Base-by-base conservation (phyloP, 2,329 filamentous ascomycete genomes). In the Fusarium liriodendri region DNA sequence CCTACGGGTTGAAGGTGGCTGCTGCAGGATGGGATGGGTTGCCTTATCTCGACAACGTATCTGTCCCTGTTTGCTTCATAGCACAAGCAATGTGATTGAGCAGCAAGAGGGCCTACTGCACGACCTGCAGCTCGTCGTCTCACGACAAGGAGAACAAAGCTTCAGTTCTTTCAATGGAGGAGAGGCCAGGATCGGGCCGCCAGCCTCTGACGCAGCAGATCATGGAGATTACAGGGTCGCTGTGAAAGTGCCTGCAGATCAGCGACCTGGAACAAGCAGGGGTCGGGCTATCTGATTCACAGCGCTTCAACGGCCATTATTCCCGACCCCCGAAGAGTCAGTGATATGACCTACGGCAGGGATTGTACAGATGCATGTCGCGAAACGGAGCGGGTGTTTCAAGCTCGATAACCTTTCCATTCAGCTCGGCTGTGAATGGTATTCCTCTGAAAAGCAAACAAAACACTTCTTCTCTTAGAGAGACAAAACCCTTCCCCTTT, bases 211-310 rank as follows among this genome's bases (percentile, higher is more conserved):
- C 45, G 62, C 13, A 52, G 66, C 54, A 71, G 71, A 77, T 77
- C 67, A 63, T 76, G 72, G 74, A 77, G 68, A 77, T 75, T 75
- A 67, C 66, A 77, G 74, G 76, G 73, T 62, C 67, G 57, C 37
- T n/a, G 27, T 32, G 59, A 70, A 66, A 75, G 72, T 74, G 65
- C 72, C 72, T 75, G 72, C 72, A 74, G 71, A 70, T 75, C 62
- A 20, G 62, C 35, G 65, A 13, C 61, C 61, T 69, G 67, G 73
- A 74, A 72, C 71, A 61, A 50, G 16, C 71, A 74, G 63, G 71
- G 71, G 25, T 32, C 27, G 27, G 27, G 27, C 5, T 29, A 7
- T 64, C 47, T 10, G 14, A 13, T 29, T 60, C 25, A 20, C 45
- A 50, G 25, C 47, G 22, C 33, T 38, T 58, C 14, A 58, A 52